Conservation (phyloP, 1,139 yeast species). For the Yamadazyma oceani region DNA sequence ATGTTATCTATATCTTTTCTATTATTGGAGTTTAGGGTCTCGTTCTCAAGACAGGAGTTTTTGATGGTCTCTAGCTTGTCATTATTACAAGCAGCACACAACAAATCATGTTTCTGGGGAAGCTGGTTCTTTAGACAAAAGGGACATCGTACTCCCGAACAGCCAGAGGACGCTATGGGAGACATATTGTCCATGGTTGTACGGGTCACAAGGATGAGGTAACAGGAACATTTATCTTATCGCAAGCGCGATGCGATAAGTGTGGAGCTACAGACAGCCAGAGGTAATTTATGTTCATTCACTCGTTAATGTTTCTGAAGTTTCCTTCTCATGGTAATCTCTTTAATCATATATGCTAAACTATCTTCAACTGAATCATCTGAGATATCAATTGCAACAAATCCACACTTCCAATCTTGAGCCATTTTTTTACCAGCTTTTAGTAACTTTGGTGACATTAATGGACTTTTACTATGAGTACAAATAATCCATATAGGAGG, state of each 20-base stretch:
- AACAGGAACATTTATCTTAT: constrained; percentile 5
- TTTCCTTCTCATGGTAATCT: constrained; percentile 49
- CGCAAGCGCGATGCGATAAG: constrained; percentile 1
- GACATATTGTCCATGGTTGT: no score
- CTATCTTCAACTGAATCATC: constrained; percentile 54
- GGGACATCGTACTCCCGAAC: constrained; percentile 15
- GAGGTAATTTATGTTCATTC: neutral
- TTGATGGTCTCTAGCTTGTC: constrained; percentile 22
- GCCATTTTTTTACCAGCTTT: constrained; percentile 59
- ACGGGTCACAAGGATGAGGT: no score
- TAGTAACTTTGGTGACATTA: constrained; percentile 58
- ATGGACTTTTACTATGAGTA: constrained; percentile 55
- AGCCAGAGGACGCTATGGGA: neutral
- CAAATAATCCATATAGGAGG: constrained; percentile 72
- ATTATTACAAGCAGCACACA: constrained; percentile 24
- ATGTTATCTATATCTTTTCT: constrained; percentile 29
- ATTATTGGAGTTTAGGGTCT: constrained; percentile 19
- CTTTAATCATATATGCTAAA: constrained; percentile 57
- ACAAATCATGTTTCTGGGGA: constrained; percentile 13
- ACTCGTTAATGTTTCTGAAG: constrained; percentile 12
- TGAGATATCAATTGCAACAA: constrained; percentile 54
- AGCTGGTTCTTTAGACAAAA: constrained; percentile 15
- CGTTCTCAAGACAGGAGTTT: constrained; percentile 28
- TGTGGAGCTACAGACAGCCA: neutral
- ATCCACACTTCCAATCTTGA: constrained; percentile 61